Conservation (phyloP, 805 yeast genomes). For the Pichia exigua region DNA sequence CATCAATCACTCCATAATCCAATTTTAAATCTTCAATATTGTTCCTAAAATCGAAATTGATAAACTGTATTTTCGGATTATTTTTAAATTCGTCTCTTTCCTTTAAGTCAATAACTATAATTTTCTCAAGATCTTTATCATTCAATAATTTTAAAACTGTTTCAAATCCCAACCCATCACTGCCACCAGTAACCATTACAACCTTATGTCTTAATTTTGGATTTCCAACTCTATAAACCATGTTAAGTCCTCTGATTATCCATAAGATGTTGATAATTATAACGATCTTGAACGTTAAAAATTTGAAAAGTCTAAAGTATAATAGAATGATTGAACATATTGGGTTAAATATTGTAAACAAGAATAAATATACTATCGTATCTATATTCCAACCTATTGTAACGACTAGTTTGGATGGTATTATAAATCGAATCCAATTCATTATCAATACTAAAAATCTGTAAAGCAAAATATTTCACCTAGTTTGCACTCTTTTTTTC, state of each 20-base stretch:
- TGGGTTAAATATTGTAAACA: constrained; percentile 12
- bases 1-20: constrained; percentile 16
- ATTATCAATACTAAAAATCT: neutral
- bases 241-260: constrained; percentile 9
- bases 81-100: constrained; percentile 13
- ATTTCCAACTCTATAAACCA: neutral
- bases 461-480: neutral
- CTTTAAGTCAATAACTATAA: constrained; percentile 29
- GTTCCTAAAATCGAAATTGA: constrained; percentile 21
- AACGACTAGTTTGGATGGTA: constrained; percentile 3
- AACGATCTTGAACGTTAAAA: neutral
- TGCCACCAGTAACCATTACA: constrained; percentile 37
- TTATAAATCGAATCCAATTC: neutral
- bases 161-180: constrained; percentile 41
- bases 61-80: constrained; percentile 18
- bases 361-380: constrained; percentile 4
- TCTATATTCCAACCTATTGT: constrained; percentile 9
- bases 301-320: neutral
- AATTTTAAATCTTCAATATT: constrained; percentile 20
- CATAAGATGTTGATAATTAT: constrained; percentile 10
- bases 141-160: constrained; percentile 21
- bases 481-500: neutral
- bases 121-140: constrained; percentile 10
- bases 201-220: neutral
- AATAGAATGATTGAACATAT: constrained; percentile 7